phyloP scores from a whole-genome alignment of 352 stramenopile genomes.

The Phytophthora cajani region DNA sequence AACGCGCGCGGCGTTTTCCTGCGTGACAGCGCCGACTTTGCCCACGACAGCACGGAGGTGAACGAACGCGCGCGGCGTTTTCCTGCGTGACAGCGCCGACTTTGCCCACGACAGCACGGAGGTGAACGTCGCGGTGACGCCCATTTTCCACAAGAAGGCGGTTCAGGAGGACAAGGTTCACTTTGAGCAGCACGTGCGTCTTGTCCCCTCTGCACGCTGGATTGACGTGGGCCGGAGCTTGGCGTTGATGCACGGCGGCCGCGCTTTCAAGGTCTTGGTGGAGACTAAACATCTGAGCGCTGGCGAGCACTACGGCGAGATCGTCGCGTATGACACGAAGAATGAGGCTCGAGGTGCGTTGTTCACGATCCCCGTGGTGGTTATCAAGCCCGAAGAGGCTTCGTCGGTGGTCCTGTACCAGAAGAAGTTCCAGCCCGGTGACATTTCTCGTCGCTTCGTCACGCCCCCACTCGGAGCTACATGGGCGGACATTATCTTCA shows the following conservation, averaged over 20 bases:
- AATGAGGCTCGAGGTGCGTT: slow-evolving; percentile 70
- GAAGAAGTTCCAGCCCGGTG: slow-evolving; percentile 60
- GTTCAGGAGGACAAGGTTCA: slow-evolving; percentile 83
- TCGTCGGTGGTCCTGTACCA: slow-evolving; percentile 50
- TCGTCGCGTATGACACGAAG: slow-evolving; percentile 82
- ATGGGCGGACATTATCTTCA: slow-evolving; percentile 89
- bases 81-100: slow-evolving; percentile 83
- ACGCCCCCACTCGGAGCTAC: slow-evolving; percentile 78
- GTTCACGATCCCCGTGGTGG: slow-evolving; percentile 92
- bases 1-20: slow-evolving; percentile 85
- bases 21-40: slow-evolving; percentile 81
- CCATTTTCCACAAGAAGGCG: slow-evolving; percentile 88
- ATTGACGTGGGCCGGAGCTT: slow-evolving; percentile 87
- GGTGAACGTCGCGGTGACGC: slow-evolving; percentile 87
- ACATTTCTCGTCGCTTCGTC: slow-evolving; percentile 85
- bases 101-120: slow-evolving; percentile 76
- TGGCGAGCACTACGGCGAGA: slow-evolving; percentile 88
- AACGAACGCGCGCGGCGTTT: slow-evolving; percentile 82
- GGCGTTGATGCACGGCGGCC: slow-evolving; percentile 86
- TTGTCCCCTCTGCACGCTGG: slow-evolving; percentile 87
- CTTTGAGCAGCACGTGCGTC: slow-evolving; percentile 89
- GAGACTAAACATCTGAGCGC: slow-evolving; percentile 81
- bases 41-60: slow-evolving; percentile 77
- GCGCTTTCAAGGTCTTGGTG: slow-evolving; percentile 91
- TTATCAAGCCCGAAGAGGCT: slow-evolving; percentile 83